These are phyloP conservation scores for Ceratocystis lukuohia DNA, from an alignment of 2,329 filamentous ascomycete genomes.

Conservation along the genomic window DNA sequence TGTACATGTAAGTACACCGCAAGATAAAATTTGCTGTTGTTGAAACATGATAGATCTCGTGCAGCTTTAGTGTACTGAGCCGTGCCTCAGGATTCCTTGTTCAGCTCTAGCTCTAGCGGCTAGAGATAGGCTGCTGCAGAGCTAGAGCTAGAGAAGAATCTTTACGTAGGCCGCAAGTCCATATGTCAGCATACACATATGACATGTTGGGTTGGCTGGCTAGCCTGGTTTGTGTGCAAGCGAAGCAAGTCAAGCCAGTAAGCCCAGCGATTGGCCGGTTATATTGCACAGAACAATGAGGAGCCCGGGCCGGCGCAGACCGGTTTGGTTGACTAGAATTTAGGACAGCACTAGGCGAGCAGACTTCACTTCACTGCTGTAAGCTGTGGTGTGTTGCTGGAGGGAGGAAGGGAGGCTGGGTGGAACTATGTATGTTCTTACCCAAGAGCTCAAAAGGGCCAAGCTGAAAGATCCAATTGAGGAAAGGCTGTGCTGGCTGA, in stretches of 20 bases:
- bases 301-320: not conserved
- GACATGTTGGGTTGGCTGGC: not conserved
- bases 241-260: not conserved
- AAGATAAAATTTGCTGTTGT: not conserved
- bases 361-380: not conserved
- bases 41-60: not conserved
- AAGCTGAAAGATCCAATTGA: not conserved
- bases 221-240: not conserved
- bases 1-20: no score
- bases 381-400: not conserved
- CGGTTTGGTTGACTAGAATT: not conserved
- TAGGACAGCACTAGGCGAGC: no score
- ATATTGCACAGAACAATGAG: not conserved
- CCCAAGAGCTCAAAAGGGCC: not conserved
- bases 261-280: not conserved
- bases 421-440: not conserved
- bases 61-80: not conserved
- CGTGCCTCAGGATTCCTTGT: not conserved
- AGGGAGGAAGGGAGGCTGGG: not conserved
- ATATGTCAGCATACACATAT: not conserved
- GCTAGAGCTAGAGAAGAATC: not conserved
- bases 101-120: not conserved
- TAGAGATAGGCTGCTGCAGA: not conserved
- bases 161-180: not conserved
- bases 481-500: not conserved